phyloP scores from a whole-genome alignment of 495 filamentous ascomycete species.

The Penicillium coprophilum region DNA sequence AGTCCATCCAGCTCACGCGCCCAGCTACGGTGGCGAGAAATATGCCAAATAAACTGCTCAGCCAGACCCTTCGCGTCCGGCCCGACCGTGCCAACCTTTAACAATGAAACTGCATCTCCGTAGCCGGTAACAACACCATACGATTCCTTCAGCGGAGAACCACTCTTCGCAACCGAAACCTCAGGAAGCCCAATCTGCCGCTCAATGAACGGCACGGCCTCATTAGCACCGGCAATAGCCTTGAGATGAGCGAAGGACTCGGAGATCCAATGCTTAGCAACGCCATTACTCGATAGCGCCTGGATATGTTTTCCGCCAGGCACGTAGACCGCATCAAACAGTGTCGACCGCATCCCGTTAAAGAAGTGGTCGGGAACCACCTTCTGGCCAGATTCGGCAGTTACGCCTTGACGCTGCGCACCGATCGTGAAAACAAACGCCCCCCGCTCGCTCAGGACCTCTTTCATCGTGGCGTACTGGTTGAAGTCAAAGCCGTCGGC shows the following conservation, averaged over 20 bases:
- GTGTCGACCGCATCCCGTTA: conserved; percentile 76
- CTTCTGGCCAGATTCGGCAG: conserved; percentile 51
- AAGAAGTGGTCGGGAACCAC: conserved; percentile 77
- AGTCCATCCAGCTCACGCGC: conserved; percentile 71
- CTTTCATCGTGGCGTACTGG: conserved; percentile 63
- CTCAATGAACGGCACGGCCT: conserved; percentile 65
- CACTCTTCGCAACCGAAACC: conserved; percentile 53
- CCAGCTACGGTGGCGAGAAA: conserved; percentile 70
- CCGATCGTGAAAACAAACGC: conserved; percentile 75
- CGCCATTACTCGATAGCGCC: conserved; percentile 66
- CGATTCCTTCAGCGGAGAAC: conserved; percentile 57
- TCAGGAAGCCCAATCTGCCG: conserved; percentile 50
- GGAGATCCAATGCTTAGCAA: conserved; percentile 79
- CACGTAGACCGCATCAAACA: conserved; percentile 83
- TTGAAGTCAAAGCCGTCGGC: conserved; percentile 76
- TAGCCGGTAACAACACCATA: conserved; percentile 43
- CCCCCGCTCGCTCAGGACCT: conserved; percentile 56
- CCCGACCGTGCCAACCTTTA: conserved; percentile 28
- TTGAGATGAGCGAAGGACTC: conserved; percentile 83
- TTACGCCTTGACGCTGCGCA: conserved; percentile 54
- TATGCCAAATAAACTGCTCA: conserved; percentile 63
- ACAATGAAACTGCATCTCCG: conserved; percentile 42
- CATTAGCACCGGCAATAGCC: conserved; percentile 70
- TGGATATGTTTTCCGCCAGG: conserved; percentile 68
- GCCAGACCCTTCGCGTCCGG: conserved; percentile 59